A percentile compares a stretch with the other conserved stretches of the same genome.
These are phyloP conservation scores for Collariella sp. DNA, from an alignment of 495 filamentous ascomycete genomes.

Conservation along the genomic window DNA sequence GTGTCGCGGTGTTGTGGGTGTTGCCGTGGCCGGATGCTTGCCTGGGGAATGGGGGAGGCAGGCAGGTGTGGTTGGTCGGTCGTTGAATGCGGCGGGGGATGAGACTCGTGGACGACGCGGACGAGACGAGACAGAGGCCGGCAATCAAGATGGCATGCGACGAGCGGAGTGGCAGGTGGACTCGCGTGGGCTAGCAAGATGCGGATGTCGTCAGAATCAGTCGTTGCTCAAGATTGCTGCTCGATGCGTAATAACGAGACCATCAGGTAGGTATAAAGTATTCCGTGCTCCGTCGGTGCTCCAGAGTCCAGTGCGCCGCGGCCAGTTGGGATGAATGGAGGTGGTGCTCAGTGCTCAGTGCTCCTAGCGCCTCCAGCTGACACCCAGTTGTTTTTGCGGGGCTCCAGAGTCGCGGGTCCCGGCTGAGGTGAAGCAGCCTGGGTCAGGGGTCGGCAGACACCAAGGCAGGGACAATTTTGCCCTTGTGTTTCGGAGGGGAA, in stretches of 20 bases:
- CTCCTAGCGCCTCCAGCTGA: conserved; percentile 17
- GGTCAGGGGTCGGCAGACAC: not conserved
- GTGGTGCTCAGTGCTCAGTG: too few relatives aligned
- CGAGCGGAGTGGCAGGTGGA: not conserved
- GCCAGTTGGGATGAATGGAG: conserved; percentile 10
- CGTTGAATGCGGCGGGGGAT: not conserved
- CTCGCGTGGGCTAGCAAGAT: not conserved
- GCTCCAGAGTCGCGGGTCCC: conserved; percentile 3
- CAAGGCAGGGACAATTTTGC: too few relatives aligned
- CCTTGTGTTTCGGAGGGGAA: too few relatives aligned
- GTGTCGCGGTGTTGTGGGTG: not conserved
- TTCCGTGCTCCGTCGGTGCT: conserved; percentile 14
- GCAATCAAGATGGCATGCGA: conserved; percentile 1
- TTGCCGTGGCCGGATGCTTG: conserved; percentile 1
- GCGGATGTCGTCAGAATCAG: not conserved
- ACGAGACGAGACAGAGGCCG: not conserved
- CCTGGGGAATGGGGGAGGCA: not conserved
- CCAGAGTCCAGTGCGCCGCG: not conserved
- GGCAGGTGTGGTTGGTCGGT: conserved; percentile 1
- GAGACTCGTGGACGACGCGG: too few relatives aligned
- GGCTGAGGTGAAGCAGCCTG: not conserved
- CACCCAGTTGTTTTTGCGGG: conserved; percentile 17
- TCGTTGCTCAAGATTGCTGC: not conserved
- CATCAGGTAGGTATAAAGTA: too few relatives aligned
- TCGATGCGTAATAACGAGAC: not conserved